These are phyloP conservation scores for Stephania japonica DNA, from an alignment of 164 flowering plant genomes.

Conservation along the genomic window DNA sequence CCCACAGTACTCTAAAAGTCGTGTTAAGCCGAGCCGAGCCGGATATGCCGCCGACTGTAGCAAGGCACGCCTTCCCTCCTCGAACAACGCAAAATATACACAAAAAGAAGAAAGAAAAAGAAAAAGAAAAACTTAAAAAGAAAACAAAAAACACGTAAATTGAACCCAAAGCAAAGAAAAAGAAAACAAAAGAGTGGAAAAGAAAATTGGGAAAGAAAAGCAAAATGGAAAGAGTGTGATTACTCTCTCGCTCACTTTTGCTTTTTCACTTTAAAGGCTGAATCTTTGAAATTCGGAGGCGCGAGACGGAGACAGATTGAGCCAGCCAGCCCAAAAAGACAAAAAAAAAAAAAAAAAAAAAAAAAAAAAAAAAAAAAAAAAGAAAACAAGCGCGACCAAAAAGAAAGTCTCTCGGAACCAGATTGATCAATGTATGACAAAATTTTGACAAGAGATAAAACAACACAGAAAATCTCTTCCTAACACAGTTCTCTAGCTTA, in stretches of 20 bases:
- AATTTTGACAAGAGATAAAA: not conserved
- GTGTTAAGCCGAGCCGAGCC: not conserved
- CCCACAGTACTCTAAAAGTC: too few species aligned
- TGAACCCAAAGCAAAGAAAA: not conserved
- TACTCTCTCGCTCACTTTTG: not conserved
- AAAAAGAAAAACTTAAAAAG: not conserved
- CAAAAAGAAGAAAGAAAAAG: not conserved
- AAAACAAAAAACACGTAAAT: not conserved
- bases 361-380: not conserved
- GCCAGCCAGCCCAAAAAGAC: not conserved
- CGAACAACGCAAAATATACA: not conserved
- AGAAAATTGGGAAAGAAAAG: not conserved
- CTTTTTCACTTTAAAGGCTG: not conserved
- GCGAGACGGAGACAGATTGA: not conserved
- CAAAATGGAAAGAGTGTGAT: not conserved
- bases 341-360: not conserved
- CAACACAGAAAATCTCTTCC: not conserved
- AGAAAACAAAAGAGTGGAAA: not conserved
- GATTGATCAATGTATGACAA: too few species aligned
- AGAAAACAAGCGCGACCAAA: not conserved
- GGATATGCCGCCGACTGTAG: too few species aligned
- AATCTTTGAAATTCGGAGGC: not conserved
- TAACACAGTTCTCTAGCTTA: too few species aligned
- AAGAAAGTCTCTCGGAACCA: not conserved
- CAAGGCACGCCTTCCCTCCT: too few species aligned